Evolutionary conservation across 2,329 filamentous ascomycete genomes (phyloP).

Genomic region (Nannizziopsis arthrosporioides): DNA sequence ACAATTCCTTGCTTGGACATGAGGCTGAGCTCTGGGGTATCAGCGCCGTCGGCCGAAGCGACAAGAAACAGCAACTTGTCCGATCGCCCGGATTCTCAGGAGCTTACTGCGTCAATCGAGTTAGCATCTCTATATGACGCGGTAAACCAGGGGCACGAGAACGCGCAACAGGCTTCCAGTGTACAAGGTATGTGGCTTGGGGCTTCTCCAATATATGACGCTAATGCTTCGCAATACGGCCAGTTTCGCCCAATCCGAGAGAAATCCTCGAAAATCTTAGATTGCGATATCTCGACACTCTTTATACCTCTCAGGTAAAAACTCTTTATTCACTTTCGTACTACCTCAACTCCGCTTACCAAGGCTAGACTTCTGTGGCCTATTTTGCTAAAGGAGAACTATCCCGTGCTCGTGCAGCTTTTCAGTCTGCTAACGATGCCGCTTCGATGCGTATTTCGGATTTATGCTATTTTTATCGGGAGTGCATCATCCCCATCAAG

Average conservation of each 20-base stretch:
- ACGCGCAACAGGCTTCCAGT: neutral
- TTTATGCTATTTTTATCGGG: slow-evolving; percentile 31
- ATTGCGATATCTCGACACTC: slow-evolving; percentile 33
- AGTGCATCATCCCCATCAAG: slow-evolving; percentile 34
- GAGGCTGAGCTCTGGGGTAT: neutral
- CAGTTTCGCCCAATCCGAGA: slow-evolving; percentile 17
- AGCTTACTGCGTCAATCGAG: neutral
- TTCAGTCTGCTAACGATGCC: slow-evolving; percentile 22
- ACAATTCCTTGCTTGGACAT: neutral
- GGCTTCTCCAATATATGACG: neutral
- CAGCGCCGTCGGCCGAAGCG: neutral
- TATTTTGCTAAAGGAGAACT: slow-evolving; percentile 43
- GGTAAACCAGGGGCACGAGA: neutral
- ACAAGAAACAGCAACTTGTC: neutral
- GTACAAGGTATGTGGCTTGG: neutral
- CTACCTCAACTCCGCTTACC: slow-evolving; percentile 13
- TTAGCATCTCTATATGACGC: slow-evolving; percentile 6
- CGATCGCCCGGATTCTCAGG: neutral
- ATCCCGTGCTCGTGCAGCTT: slow-evolving; percentile 34
- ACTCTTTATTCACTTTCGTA: neutral
- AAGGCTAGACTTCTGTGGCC: slow-evolving; percentile 36
- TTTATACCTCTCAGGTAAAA: slow-evolving; percentile 34
- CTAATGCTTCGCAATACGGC: neutral
- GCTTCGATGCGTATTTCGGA: slow-evolving; percentile 19
- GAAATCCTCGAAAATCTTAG: slow-evolving; percentile 28